Conservation (phyloP, 176 grass and related monocot genomes). For the Ananas comosus region DNA sequence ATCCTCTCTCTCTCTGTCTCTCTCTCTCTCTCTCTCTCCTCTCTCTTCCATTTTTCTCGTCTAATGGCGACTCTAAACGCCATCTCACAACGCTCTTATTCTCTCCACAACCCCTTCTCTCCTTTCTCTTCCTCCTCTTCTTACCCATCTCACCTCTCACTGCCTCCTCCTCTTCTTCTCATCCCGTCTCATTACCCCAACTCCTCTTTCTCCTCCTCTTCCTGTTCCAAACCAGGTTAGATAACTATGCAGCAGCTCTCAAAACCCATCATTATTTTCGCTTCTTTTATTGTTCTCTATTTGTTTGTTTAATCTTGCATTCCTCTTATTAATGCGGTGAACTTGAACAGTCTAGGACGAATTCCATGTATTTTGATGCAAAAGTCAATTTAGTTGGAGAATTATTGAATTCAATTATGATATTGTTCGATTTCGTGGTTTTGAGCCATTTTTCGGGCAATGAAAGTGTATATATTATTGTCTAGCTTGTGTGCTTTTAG, state of each 20-base stretch:
- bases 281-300: neutral
- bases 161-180: neutral
- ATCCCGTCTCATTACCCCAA: neutral
- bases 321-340: no score
- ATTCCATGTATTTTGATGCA: no score
- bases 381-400: no score
- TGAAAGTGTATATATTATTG: no score
- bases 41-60: neutral
- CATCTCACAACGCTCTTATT: conserved; percentile 7
- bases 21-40: neutral
- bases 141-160: conserved; percentile 9
- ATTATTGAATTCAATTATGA: no score
- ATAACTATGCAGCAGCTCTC: neutral
- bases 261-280: neutral
- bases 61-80: conserved; percentile 21
- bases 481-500: no score
- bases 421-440: no score
- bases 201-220: conserved; percentile 3
- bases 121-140: neutral
- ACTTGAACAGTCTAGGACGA: no score
- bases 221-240: neutral
- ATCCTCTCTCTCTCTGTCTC: conserved; percentile 6
- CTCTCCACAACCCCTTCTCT: neutral
- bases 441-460: no score
- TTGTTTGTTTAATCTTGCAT: neutral